A percentile compares a stretch with the other conserved stretches of the same genome.
These are phyloP conservation scores for Hanseniaspora uvarum DNA, from an alignment of 1,139 yeast genomes.

Conservation along the genomic window DNA sequence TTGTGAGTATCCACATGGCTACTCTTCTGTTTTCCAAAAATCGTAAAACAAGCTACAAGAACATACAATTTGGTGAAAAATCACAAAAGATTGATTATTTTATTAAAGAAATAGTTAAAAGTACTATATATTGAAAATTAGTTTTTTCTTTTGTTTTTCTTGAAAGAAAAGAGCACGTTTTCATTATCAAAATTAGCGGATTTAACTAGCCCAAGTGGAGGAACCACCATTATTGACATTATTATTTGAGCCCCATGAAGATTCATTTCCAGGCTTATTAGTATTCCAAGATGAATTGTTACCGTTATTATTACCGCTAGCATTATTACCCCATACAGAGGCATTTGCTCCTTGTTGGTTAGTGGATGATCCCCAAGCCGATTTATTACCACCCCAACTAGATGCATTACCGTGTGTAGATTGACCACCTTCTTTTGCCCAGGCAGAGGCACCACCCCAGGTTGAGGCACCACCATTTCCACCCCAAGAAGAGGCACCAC, in stretches of 20 bases:
- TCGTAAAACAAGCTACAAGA: too few relatives aligned
- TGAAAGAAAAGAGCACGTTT: background rate
- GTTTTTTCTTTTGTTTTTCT: too few relatives aligned
- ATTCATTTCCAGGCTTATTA: conserved; percentile 17
- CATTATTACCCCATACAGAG: conserved; percentile 29
- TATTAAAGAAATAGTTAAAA: background rate
- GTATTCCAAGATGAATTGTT: conserved; percentile 28
- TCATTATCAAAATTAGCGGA: conserved; percentile 23
- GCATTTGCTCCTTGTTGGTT: conserved; percentile 30
- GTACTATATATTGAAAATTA: background rate
- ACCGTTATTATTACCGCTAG: conserved; percentile 23
- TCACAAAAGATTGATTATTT: background rate
- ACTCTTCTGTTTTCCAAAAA: too few relatives aligned
- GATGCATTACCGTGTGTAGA: conserved; percentile 35
- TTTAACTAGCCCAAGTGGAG: conserved; percentile 36
- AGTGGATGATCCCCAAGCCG: conserved; percentile 32
- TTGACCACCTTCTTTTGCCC: conserved; percentile 28
- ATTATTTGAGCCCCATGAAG: conserved; percentile 16
- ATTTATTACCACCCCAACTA: conserved; percentile 33
- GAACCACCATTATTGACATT: conserved; percentile 34
- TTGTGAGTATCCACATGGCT: too few relatives aligned
- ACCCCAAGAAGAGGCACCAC: conserved; percentile 38
- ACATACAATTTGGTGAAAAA: too few relatives aligned
- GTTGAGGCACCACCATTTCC: conserved; percentile 34
- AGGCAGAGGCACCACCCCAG: conserved; percentile 33